These are phyloP conservation scores for Phylloporus arenicola DNA, from an alignment of 768 basidiomycete genomes.

Conservation along the genomic window DNA sequence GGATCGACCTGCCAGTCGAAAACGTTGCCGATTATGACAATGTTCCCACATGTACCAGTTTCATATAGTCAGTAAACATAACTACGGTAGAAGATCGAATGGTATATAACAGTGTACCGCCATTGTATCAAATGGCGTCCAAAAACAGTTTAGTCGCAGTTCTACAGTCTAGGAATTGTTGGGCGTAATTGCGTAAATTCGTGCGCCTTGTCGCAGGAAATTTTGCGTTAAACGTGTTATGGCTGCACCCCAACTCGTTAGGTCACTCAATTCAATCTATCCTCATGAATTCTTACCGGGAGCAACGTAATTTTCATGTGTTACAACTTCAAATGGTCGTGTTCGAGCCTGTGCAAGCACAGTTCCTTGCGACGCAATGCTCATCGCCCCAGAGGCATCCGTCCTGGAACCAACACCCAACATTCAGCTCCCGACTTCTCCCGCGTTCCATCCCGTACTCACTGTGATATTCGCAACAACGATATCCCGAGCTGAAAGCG, in stretches of 20 bases:
- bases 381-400: conserved; percentile 47
- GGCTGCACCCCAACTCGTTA: conserved; percentile 25
- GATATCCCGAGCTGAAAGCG: conserved; percentile 70
- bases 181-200: conserved; percentile 49
- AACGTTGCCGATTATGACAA: conserved; percentile 17
- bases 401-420: conserved; percentile 30
- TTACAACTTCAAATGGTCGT: conserved; percentile 70
- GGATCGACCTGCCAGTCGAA: not conserved
- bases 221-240: conserved; percentile 52
- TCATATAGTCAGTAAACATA: conserved; percentile 22
- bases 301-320: conserved; percentile 68
- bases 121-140: conserved; percentile 2
- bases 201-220: conserved; percentile 53
- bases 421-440: conserved; percentile 10
- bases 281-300: conserved; percentile 53
- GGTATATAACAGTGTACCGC: conserved; percentile 9
- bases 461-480: conserved; percentile 72
- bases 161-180: conserved; percentile 31
- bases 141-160: conserved; percentile 2
- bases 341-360: conserved; percentile 71
- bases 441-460: conserved; percentile 32
- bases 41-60: conserved; percentile 7
- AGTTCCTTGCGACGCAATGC: conserved; percentile 53
- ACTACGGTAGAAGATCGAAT: conserved; percentile 27
- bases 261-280: conserved; percentile 14